Percentiles rank a stretch among this genome's conserved stretches.
These are phyloP conservation scores for Puccinia hordei DNA, from an alignment of 1,284 basidiomycete genomes.

Conservation along the genomic window DNA sequence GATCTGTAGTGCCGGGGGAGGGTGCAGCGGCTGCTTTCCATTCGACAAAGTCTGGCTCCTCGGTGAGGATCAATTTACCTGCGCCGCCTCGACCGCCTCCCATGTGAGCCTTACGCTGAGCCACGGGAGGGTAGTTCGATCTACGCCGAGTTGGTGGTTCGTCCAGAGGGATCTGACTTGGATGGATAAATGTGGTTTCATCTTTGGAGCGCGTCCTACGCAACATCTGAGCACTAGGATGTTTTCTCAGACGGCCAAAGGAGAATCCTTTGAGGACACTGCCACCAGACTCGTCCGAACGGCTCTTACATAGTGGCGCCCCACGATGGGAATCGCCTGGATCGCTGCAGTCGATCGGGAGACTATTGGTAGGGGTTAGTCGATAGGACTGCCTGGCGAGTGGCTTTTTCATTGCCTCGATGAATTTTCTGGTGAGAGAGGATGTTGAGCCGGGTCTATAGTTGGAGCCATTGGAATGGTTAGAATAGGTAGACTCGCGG, in stretches of 20 bases:
- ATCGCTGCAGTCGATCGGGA: background rate
- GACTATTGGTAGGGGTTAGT: slow-evolving; percentile 19
- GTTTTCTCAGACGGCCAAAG: slow-evolving; percentile 3
- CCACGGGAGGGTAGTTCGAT: slow-evolving; percentile 39
- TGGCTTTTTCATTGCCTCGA: slow-evolving; percentile 39
- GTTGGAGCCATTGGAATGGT: background rate
- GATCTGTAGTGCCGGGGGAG: background rate
- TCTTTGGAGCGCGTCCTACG: slow-evolving; percentile 34
- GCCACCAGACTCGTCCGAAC: slow-evolving; percentile 27
- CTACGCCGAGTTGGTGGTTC: slow-evolving; percentile 24
- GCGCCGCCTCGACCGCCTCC: slow-evolving; percentile 46
- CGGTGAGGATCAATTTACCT: background rate
- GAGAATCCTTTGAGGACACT: background rate
- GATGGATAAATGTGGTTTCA: background rate
- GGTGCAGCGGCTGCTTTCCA: slow-evolving; percentile 26
- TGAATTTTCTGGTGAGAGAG: slow-evolving; percentile 24
- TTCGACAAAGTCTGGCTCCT: slow-evolving; percentile 47
- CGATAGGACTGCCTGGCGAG: background rate
- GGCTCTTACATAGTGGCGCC: slow-evolving; percentile 1
- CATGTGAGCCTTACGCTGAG: slow-evolving; percentile 47
- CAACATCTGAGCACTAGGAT: slow-evolving; percentile 14
- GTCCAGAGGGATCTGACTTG: background rate
- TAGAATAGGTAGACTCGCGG: slow-evolving; percentile 14
- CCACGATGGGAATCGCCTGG: background rate
- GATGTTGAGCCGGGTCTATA: background rate